Percentiles rank a stretch among this genome's conserved stretches.
phyloP scores from a whole-genome alignment of 1,284 basidiomycete genomes.

The Ganoderma lucidum region DNA sequence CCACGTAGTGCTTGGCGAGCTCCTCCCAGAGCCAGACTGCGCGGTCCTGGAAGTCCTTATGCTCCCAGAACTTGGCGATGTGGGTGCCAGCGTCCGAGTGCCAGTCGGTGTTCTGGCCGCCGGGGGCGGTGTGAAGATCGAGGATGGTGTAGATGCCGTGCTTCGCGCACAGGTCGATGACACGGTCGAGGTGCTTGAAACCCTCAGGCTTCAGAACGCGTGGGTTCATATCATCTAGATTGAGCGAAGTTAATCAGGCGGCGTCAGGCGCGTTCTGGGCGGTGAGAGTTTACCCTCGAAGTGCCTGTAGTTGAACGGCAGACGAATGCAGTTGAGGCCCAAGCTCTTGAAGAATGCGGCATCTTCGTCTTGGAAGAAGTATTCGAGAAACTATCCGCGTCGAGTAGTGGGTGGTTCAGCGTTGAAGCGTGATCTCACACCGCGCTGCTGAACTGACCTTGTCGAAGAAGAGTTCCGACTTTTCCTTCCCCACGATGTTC shows the following conservation, averaged over 20 bases:
- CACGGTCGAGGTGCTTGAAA: conserved; percentile 72
- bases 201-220: conserved; percentile 65
- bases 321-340: conserved; percentile 77
- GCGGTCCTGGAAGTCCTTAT: conserved; percentile 71
- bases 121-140: conserved; percentile 70
- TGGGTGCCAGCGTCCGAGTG: conserved; percentile 62
- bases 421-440: neutral
- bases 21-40: conserved; percentile 74
- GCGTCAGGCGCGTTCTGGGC: conserved; percentile 31
- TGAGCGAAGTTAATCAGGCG: neutral
- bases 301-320: conserved; percentile 74
- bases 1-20: conserved; percentile 68
- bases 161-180: conserved; percentile 64
- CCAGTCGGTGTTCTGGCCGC: conserved; percentile 70
- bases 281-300: conserved; percentile 53
- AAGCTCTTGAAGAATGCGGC: conserved; percentile 75
- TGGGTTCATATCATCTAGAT: conserved; percentile 73
- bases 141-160: conserved; percentile 68
- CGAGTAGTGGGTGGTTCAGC: neutral
- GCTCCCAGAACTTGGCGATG: conserved; percentile 73
- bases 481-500: conserved; percentile 71
- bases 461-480: conserved; percentile 82
- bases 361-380: conserved; percentile 78
- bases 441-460: conserved; percentile 53
- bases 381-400: conserved; percentile 69